Conservation (phyloP, 2,329 filamentous ascomycete species). For the Gliomastix tumulicola region DNA sequence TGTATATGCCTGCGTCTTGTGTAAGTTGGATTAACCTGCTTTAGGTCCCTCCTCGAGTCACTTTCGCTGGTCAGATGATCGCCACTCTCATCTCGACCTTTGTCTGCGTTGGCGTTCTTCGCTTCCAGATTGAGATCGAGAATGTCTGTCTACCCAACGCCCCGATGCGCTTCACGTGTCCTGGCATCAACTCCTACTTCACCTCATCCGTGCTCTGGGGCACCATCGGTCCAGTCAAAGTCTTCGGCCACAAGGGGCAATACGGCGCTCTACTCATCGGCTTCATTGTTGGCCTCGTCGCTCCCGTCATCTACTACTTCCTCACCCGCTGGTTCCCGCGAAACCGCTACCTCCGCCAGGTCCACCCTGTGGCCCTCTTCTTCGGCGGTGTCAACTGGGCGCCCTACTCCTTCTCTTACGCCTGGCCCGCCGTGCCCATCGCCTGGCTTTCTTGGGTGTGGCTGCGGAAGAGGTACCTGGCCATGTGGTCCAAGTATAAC, state of each 20-base stretch:
- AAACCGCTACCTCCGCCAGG: slow-evolving; percentile 23
- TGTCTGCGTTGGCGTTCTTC: slow-evolving; percentile 33
- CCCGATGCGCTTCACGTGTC: slow-evolving; percentile 38
- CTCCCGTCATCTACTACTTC: slow-evolving; percentile 26
- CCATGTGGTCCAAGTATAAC: slow-evolving; percentile 40
- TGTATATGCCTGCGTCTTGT: not conserved
- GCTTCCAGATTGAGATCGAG: slow-evolving; percentile 31
- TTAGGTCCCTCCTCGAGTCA: slow-evolving; percentile 32
- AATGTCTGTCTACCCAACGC: slow-evolving; percentile 19
- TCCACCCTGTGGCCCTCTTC: slow-evolving; percentile 26
- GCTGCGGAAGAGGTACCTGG: slow-evolving; percentile 17
- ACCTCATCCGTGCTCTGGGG: slow-evolving; percentile 41
- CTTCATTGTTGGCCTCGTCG: slow-evolving; percentile 29
- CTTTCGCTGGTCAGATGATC: slow-evolving; percentile 38
- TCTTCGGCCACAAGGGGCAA: slow-evolving; percentile 22
- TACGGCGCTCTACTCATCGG: slow-evolving; percentile 34
- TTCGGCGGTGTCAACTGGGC: slow-evolving; percentile 18
- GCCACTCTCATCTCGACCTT: slow-evolving; percentile 38
- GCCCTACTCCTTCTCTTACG: slow-evolving; percentile 6
- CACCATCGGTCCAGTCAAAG: slow-evolving; percentile 39
- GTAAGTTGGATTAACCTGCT: not conserved
- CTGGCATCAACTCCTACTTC: slow-evolving; percentile 29
- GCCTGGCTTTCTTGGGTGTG: slow-evolving; percentile 11
- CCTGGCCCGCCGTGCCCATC: slow-evolving; percentile 11
- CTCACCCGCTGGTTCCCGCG: slow-evolving; percentile 25